Percentiles rank a stretch among this genome's conserved stretches.
phyloP scores from a whole-genome alignment of 2,329 filamentous ascomycete genomes.

The Exophiala dermatitidis region DNA sequence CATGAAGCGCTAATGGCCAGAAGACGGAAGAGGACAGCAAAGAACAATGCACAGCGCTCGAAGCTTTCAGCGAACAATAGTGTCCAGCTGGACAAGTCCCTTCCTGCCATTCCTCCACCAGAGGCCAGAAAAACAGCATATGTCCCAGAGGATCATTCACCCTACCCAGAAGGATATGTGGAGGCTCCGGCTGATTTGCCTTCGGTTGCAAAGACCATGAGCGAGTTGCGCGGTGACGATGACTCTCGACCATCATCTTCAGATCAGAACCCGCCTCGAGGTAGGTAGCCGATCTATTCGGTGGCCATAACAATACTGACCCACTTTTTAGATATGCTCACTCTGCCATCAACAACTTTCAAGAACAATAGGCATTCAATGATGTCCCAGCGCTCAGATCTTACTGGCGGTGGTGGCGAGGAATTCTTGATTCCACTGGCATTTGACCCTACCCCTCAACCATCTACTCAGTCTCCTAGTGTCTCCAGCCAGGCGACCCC shows the following conservation, averaged over 20 bases:
- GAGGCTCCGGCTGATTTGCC: conserved; percentile 18
- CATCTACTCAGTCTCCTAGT: conserved; percentile 46
- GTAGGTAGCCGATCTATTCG: conserved; percentile 11
- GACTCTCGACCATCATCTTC: conserved; percentile 20
- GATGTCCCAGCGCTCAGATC: conserved; percentile 50
- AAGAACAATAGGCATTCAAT: conserved; percentile 69
- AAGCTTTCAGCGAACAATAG: conserved; percentile 25
- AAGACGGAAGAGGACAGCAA: conserved; percentile 61
- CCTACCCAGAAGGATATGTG: conserved; percentile 34
- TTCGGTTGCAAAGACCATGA: conserved; percentile 24
- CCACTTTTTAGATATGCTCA: conserved; percentile 49
- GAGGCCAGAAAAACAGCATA: conserved; percentile 24
- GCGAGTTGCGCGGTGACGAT: conserved; percentile 18
- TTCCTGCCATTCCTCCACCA: conserved; percentile 80
- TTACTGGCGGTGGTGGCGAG: conserved; percentile 50
- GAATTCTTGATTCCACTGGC: conserved; percentile 72
- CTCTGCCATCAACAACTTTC: conserved; percentile 68
- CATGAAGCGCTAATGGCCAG: conserved; percentile 95
- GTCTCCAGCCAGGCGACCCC: conserved; percentile 35
- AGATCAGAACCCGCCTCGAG: conserved; percentile 16
- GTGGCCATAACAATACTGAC: conserved; percentile 9
- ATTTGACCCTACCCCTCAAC: conserved; percentile 60
- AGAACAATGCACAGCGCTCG: conserved; percentile 27
- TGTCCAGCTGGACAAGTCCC: conserved; percentile 78
- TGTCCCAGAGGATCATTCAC: conserved; percentile 47